Base-by-base conservation (phyloP, 495 filamentous ascomycete genomes). In the Evansstolkia leycettana region DNA sequence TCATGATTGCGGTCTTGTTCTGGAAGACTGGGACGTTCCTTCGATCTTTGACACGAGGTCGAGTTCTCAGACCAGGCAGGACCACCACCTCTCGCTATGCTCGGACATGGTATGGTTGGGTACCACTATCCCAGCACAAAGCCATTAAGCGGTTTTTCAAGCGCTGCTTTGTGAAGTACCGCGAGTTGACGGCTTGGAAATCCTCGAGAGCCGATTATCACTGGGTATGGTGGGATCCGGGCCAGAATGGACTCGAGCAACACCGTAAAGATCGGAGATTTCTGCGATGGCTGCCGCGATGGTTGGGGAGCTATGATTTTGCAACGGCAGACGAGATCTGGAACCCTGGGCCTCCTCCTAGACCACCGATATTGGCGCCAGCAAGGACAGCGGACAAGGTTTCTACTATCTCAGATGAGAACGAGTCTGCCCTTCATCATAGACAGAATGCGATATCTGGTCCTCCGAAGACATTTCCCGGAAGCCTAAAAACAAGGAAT, bases 31-130 rank as follows among this genome's bases (percentile, higher is more conserved):
- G 60, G 9, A 38, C 41, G n/a, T 57, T 61, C 28, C 37, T 60
- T 34, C 57, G 62, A 24, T 46, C 32, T 5, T 58, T 62, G 33
- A 64, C 52, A 6, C 40, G 43, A 37, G 26, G 48, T 17, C 57
- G 47, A 41, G 53, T 67, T 24, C 36, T 63, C 16, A 12, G 41
- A 28, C 44, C 36, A 26, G 58, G 57, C 18, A 67, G 55, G 39
- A 28, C 42, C 3, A 36, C 51, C 9, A 46, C 41, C 2, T 42
- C 47, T 38, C 60, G 64, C 7, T 65, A 59, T 41, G 49, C 56
- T 17, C 55, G 49, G 29, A 67, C 61, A 10, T 67, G 64, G 64
- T 67, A 67, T 34, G 64, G 64, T 27, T 67, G 64, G 64, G 50
- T 65, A 2, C 35, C 55, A 5, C 30, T 44, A 4, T 40, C 59